A percentile compares a stretch with the other conserved stretches of the same genome.
phyloP scores from a whole-genome alignment of 768 basidiomycete genomes.

The Boletales sp. region DNA sequence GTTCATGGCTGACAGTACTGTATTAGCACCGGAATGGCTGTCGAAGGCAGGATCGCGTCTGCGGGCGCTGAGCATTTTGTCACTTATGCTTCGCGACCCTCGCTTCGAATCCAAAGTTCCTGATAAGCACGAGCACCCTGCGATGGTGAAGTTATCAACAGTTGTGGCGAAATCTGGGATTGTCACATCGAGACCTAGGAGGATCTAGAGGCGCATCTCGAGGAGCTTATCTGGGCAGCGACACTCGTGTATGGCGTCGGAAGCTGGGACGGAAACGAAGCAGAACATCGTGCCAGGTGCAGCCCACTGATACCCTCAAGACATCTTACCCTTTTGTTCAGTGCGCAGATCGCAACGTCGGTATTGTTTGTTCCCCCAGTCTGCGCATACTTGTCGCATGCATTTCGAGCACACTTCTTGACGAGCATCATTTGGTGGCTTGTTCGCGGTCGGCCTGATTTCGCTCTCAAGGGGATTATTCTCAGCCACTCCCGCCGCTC shows the following conservation, averaged over 20 bases:
- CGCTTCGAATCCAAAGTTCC: constrained; percentile 29
- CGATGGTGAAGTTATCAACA: constrained; percentile 37
- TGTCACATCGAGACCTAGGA: constrained; percentile 34
- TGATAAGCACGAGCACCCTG: constrained; percentile 34
- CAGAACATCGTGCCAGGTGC: constrained; percentile 47
- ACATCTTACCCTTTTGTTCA: constrained; percentile 24
- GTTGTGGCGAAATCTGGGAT: constrained; percentile 48
- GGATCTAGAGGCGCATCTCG: constrained; percentile 48
- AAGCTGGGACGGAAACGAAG: constrained; percentile 41
- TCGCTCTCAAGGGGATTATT: constrained; percentile 51
- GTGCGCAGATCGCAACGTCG: constrained; percentile 70
- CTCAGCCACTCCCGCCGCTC: constrained; percentile 23
- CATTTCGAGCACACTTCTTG: constrained; percentile 60
- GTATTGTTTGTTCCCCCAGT: constrained; percentile 58
- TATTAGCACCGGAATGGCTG: constrained; percentile 22
- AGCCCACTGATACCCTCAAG: neutral
- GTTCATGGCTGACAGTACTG: neutral
- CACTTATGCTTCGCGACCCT: constrained; percentile 51
- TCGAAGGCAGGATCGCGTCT: constrained; percentile 32
- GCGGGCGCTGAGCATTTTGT: constrained; percentile 47
- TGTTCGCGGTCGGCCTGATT: constrained; percentile 48
- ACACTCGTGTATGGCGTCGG: constrained; percentile 58
- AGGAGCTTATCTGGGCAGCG: constrained; percentile 59
- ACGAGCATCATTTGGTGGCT: constrained; percentile 52
- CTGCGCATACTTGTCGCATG: constrained; percentile 49